Base-by-base conservation (phyloP, 148 eudicot species). In the Spergularia marina region DNA sequence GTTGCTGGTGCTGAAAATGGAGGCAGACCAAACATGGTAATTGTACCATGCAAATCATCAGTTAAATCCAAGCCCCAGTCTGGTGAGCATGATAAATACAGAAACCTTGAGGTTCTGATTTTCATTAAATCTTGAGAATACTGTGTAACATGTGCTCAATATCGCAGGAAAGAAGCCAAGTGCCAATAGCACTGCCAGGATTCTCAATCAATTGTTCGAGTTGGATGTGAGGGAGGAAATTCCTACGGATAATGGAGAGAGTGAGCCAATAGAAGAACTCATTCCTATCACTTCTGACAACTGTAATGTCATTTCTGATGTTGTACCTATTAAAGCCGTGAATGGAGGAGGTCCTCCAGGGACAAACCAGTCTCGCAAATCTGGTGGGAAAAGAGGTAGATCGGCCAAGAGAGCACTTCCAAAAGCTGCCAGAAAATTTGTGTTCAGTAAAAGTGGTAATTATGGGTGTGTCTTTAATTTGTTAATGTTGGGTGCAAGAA, bases 11-110 rank as follows among this genome's bases (percentile, higher is more conserved):
- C 60, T 13, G 51, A 52, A 74, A 41, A 57, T 66, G 25, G 73
- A 36, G 68, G 72, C 39, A 21, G 65, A 18, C 21, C 34, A 25
- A 65, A 20, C 30, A 60, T 36, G 67, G 60, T 44, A 30, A 44
- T 44, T 44, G 49, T 44, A 44, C 49, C 7, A 68, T 6, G 21
- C 41, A 30, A 30, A 69, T 69, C 58, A 6, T 40, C 40, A 21
- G 11, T 49, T 16, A 65, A 76, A 56, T 34, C 68, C 36, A 66
- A 71, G 12, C 47, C 23, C 23, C 60, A 49, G 39, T 72, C 73
- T 16, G 72, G 83, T 81, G 58, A 71, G 56, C 62, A 34, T 51
- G 18, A 53, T 53, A 68, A 13, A 12, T 67, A 14, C 40, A 49
- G 40, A 16, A 17, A 14, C 2, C 52, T 40, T 41, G 68, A 16